phyloP scores from a whole-genome alignment of 306 rosid species.

The Echinosophora koreensis region DNA sequence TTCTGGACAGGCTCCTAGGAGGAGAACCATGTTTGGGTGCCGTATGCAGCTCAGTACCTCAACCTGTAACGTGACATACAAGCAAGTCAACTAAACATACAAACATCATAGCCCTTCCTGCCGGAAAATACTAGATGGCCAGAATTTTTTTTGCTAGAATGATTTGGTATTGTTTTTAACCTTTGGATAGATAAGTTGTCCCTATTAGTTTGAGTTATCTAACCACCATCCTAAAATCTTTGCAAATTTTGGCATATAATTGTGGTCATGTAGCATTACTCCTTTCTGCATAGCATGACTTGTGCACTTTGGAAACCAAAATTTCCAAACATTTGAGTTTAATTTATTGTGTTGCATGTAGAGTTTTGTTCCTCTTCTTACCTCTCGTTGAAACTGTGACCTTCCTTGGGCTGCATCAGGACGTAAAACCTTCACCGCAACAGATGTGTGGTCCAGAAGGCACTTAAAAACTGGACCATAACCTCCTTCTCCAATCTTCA shows the following conservation, averaged over 20 bases:
- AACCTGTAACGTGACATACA: slow-evolving; percentile 58
- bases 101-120: background rate
- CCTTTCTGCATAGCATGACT: too few species aligned
- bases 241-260: too few species aligned
- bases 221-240: background rate
- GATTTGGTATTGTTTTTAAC: background rate
- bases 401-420: slow-evolving; percentile 97
- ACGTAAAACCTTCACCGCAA: slow-evolving; percentile 91
- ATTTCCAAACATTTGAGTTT: background rate
- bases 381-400: slow-evolving; percentile 92
- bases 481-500: slow-evolving; percentile 95
- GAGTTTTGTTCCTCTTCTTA: slow-evolving; percentile 46
- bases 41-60: slow-evolving; percentile 91
- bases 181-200: too few species aligned
- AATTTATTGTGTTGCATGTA: background rate
- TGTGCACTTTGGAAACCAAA: background rate
- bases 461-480: slow-evolving; percentile 92
- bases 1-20: slow-evolving; percentile 97
- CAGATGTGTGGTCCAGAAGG: slow-evolving; percentile 81
- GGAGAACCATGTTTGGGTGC: slow-evolving; percentile 99
- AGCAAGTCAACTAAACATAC: slow-evolving; percentile 31
- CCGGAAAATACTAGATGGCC: too few species aligned
- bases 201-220: background rate
- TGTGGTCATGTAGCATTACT: background rate
- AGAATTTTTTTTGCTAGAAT: background rate